Evolutionary conservation across 805 yeast genomes (phyloP).

Genomic region (Barnettozyma californica): DNA sequence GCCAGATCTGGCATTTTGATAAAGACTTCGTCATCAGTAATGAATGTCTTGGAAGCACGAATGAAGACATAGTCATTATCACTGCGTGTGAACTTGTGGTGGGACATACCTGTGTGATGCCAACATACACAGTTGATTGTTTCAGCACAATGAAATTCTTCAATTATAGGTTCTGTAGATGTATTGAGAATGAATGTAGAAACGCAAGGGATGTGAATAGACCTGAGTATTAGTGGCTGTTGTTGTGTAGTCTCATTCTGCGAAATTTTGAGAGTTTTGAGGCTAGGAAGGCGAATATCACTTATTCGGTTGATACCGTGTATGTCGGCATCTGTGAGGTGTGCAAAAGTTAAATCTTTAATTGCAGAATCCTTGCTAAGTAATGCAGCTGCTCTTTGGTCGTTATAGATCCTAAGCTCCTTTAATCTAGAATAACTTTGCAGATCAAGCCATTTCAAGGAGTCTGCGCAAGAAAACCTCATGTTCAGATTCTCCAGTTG

Average conservation of each 20-base stretch:
- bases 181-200: neutral
- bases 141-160: neutral
- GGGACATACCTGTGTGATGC: neutral
- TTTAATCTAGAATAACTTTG: neutral
- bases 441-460: neutral
- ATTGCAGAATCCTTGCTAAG: neutral
- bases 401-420: neutral
- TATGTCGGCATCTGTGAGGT: neutral
- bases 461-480: neutral
- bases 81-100: neutral
- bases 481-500: neutral
- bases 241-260: neutral
- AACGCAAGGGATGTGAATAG: neutral
- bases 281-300: neutral
- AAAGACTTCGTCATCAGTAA: neutral
- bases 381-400: neutral
- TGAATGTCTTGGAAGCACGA: neutral
- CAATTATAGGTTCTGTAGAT: neutral
- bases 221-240: neutral
- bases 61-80: neutral
- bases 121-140: neutral
- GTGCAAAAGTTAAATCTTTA: neutral
- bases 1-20: conserved; percentile 2
- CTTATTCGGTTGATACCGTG: neutral
- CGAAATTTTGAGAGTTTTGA: neutral